Evolutionary conservation across 371 early-diverging fungal species (phyloP).

Genomic region (Parasitella parasitica): DNA sequence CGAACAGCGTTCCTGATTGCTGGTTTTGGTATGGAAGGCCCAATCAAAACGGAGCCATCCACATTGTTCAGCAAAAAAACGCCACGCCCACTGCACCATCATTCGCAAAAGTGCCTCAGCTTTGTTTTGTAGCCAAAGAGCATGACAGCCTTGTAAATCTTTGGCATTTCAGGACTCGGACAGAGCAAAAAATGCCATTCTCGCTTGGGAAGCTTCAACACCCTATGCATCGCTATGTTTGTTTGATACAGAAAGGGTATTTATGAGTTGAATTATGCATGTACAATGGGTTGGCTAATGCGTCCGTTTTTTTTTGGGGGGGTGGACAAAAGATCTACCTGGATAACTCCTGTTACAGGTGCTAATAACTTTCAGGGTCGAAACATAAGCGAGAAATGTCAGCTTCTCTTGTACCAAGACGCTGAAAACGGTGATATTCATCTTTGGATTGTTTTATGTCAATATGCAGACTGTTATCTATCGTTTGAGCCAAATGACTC

Average conservation of each 20-base stretch:
- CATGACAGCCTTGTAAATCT: neutral
- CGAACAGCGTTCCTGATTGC: no score
- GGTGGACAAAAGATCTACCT: constrained; percentile 2
- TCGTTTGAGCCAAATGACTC: neutral
- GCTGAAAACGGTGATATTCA: constrained; percentile 2
- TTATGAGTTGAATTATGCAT: no score
- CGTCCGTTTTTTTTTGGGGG: no score
- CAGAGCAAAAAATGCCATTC: neutral
- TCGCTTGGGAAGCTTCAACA: constrained; percentile 1
- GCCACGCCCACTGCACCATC: neutral
- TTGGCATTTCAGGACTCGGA: constrained; percentile 3
- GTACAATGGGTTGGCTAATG: neutral
- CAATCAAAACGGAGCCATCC: constrained; percentile 7
- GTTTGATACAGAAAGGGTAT: constrained; percentile 19
- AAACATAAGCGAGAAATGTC: constrained; percentile 10
- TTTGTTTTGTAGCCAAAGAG: constrained; percentile 2
- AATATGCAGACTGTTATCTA: constrained; percentile 7
- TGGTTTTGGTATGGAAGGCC: constrained; percentile 21
- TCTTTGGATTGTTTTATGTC: constrained; percentile 16
- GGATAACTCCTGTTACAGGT: constrained; percentile 23
- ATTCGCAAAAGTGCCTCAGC: neutral
- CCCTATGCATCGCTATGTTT: constrained; percentile 2
- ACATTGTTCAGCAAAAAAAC: neutral
- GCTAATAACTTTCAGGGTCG: neutral
- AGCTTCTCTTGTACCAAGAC: constrained; percentile 17